Base-by-base conservation (phyloP, 2,329 filamentous ascomycete species). In the Fusarium agapanthi region DNA sequence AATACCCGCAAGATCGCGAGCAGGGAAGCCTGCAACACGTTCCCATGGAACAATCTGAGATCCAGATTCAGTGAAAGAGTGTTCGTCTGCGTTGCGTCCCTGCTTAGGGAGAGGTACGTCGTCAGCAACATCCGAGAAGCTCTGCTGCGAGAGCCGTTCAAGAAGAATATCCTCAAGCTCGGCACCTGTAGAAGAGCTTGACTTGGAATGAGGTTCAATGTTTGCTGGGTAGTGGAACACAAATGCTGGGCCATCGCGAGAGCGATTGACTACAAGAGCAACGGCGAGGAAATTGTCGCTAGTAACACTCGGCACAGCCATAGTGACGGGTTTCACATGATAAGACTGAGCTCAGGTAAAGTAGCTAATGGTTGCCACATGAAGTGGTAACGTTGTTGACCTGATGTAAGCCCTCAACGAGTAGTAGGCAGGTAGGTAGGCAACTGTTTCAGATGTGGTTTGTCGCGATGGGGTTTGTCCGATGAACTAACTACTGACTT, bases 201-300 rank as follows among this genome's bases (percentile, higher is more conserved):
- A 74, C n/a, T 81, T 80, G 22, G 81, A 73, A 77, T 71, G 79
- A 54, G 78, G 81, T 68, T 81, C 79, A 47, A 89, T 85, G 51
- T 84, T 80, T n/a, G 91, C 88, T n/a, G 94, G 94, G 78, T 96
- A 96, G 81, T 97, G 93, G 81, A 95, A 97, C 76, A 96, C 92
- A 76, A 96, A 92, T 72, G 91, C 90, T 34, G 94, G 93, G 22
- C 94, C 94, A 75, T 93, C 92, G 73, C 92, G 90, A 38, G 92
- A 93, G 73, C 92, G 89, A 77, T 90, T 90, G 76, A 93, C 90
- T 73, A 95, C 89, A 43, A 95, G 88, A 57, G 93, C 89, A 64
- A 95, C 89, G 45, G 91, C 93, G 57, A 95, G 81, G 72, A 90
- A 87, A 78, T 89, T 90, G 73, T 87, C 85, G 40, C 83, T 79